phyloP scores from a whole-genome alignment of 805 yeast genomes.

The Suhomyces pyralidae region DNA sequence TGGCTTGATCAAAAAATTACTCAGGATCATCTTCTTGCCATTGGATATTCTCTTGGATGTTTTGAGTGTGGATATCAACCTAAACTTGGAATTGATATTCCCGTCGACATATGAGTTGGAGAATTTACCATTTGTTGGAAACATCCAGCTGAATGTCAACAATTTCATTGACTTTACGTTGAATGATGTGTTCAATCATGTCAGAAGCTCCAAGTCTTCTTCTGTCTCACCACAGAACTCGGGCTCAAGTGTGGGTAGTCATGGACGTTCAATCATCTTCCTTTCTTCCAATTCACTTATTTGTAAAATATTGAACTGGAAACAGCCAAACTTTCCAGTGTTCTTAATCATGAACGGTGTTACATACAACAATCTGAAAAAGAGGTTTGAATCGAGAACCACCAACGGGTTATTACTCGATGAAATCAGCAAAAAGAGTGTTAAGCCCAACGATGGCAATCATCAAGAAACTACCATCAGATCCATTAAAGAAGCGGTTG shows the following conservation, averaged over 20 bases:
- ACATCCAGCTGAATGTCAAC: conserved; percentile 55
- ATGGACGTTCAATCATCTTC: conserved; percentile 70
- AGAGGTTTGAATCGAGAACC: conserved; percentile 37
- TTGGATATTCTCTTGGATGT: conserved; percentile 55
- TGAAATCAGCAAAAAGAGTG: conserved; percentile 20
- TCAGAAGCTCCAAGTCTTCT: conserved; percentile 40
- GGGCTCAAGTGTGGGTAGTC: conserved; percentile 2
- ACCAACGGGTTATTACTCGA: conserved; percentile 40
- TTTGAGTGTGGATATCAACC: conserved; percentile 58
- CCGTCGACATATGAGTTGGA: conserved; percentile 56
- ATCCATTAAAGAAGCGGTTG: conserved; percentile 77
- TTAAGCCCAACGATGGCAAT: conserved; percentile 19
- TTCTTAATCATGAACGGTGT: conserved; percentile 78
- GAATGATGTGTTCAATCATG: conserved; percentile 72
- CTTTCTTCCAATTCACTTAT: conserved; percentile 83
- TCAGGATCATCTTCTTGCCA: conserved; percentile 53
- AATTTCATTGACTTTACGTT: conserved; percentile 72
- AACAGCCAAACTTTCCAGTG: conserved; percentile 97
- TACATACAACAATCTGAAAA: conserved; percentile 24
- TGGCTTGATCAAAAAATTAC: conserved; percentile 39
- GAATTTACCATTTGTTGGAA: conserved; percentile 38
- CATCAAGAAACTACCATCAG: conserved; percentile 49
- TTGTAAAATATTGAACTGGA: conserved; percentile 96
- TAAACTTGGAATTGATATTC: conserved; percentile 72
- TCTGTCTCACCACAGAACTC: conserved; percentile 7